Conservation (phyloP, 306 rosid genomes). For the Gleditsia sinensis region DNA sequence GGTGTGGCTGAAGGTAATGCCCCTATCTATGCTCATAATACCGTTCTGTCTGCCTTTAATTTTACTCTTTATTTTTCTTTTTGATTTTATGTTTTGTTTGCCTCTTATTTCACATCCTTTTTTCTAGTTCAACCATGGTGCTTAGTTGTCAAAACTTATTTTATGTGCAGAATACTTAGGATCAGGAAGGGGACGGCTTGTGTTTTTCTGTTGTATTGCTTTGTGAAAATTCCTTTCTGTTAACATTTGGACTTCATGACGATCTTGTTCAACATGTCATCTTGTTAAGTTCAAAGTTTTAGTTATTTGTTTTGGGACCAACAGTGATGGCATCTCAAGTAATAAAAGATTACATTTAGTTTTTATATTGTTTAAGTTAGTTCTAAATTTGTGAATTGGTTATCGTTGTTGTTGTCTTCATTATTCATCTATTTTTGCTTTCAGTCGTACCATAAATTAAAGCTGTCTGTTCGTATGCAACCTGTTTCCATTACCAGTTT, state of each 20-base stretch:
- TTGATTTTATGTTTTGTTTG: background rate
- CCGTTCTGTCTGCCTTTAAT: background rate
- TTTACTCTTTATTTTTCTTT: background rate
- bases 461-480: background rate
- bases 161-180: background rate
- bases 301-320: background rate
- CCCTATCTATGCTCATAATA: background rate
- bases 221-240: background rate
- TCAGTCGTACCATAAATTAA: background rate
- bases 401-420: background rate
- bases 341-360: background rate
- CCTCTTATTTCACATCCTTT: background rate
- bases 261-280: background rate
- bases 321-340: background rate
- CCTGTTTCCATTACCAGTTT: background rate
- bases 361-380: too few relatives aligned
- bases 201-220: background rate
- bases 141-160: background rate
- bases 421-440: background rate
- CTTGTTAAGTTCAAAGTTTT: background rate
- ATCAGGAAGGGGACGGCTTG: background rate
- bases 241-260: background rate
- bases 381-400: too few relatives aligned
- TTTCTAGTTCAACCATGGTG: background rate
- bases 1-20: constrained; percentile 77